These are phyloP conservation scores for Gliomastix tumulicola DNA, from an alignment of 2,329 filamentous ascomycete genomes.

Conservation along the genomic window DNA sequence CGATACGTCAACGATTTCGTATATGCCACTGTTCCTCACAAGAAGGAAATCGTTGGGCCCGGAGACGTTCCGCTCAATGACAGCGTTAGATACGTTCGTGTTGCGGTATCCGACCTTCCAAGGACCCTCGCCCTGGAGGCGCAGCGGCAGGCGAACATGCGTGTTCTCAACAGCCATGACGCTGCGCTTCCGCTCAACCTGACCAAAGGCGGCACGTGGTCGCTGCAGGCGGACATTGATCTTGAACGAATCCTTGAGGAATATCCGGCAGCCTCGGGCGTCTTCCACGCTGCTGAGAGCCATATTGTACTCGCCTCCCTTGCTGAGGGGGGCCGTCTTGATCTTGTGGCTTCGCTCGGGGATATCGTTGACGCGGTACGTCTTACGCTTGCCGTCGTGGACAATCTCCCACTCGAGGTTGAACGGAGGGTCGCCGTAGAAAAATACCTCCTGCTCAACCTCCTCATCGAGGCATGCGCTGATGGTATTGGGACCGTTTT, in stretches of 20 bases:
- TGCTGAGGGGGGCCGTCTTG: constrained; percentile 63
- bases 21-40: constrained; percentile 63
- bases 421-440: constrained; percentile 82
- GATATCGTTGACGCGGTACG: constrained; percentile 59
- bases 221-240: constrained; percentile 84
- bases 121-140: constrained; percentile 77
- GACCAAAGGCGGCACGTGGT: constrained; percentile 78
- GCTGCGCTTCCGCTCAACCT: constrained; percentile 71
- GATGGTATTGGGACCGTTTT: constrained; percentile 43
- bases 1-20: constrained; percentile 69
- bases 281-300: constrained; percentile 83
- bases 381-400: constrained; percentile 77
- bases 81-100: constrained; percentile 36
- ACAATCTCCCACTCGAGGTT: constrained; percentile 87
- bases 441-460: constrained; percentile 64
- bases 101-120: constrained; percentile 78
- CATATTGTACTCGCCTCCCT: constrained; percentile 86
- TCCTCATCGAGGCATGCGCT: constrained; percentile 79
- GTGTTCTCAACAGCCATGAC: constrained; percentile 73
- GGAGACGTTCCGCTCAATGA: constrained; percentile 40
- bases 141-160: constrained; percentile 67
- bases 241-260: constrained; percentile 76
- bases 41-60: constrained; percentile 61
- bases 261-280: constrained; percentile 76
- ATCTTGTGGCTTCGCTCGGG: constrained; percentile 60